Percentiles rank a stretch among this genome's conserved stretches.
Conservation (phyloP, 441 rosid species). For the Pelargonium australe region DNA sequence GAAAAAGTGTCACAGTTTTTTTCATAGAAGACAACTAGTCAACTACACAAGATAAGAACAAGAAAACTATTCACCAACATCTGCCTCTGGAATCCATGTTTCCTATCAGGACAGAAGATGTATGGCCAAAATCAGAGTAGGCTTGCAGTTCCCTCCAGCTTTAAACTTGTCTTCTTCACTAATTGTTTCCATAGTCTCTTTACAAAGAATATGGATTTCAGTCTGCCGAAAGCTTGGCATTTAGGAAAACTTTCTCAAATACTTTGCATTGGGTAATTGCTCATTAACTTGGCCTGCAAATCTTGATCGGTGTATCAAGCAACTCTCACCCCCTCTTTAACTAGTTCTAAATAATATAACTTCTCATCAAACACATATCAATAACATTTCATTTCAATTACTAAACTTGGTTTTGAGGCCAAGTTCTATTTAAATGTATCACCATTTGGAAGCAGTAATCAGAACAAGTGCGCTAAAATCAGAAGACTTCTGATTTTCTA, state of each 20-base stretch:
- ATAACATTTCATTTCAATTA: background rate
- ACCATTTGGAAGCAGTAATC: background rate
- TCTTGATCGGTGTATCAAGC: background rate
- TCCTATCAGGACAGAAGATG: background rate
- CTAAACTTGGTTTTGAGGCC: background rate
- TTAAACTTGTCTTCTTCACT: background rate
- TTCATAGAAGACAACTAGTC: background rate
- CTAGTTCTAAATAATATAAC: background rate
- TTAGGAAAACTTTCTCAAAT: background rate
- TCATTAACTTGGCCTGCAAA: conserved; percentile 1
- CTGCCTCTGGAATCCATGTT: conserved; percentile 1
- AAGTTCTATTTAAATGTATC: background rate
- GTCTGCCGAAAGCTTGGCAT: conserved; percentile 3
- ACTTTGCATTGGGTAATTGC: background rate
- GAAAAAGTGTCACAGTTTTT: background rate
- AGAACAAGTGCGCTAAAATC: no score
- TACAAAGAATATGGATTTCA: background rate
- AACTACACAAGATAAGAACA: background rate
- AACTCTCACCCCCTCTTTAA: background rate
- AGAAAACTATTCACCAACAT: background rate
- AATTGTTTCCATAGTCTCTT: conserved; percentile 1
- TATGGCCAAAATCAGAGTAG: background rate
- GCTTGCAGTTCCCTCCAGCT: background rate
- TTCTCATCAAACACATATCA: background rate
- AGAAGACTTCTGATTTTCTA: no score